Base-by-base conservation (phyloP, 768 basidiomycete genomes). In the Trametes villosa region DNA sequence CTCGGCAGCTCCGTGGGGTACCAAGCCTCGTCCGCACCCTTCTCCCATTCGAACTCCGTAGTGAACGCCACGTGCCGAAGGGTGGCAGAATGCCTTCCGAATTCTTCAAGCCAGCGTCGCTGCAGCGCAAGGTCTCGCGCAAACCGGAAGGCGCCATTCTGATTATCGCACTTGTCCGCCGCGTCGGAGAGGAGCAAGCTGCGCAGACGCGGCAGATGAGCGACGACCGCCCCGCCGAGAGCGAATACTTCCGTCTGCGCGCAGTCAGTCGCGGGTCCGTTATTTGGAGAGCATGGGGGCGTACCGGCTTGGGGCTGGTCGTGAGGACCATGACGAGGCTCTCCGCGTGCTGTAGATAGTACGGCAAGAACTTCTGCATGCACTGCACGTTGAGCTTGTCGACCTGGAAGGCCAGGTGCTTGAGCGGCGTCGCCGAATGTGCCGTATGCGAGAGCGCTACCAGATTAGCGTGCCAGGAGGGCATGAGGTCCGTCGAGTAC, bases 21-120 rank as follows among this genome's bases (percentile, higher is more conserved):
- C 52, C 52, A 53, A 5, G 24, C 29, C 27, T 45, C 54, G 29
- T 56, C 54, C 6, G n/a, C 31, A 22, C 24, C 22, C 54, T 56
- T 56, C 45, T 47, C 54, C 54, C 54, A 56, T 45, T 56, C 54
- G 54, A 47, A 56, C 45, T 56, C 54, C 3, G 54, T 56, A 44
- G 54, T 56, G 33, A 56, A 56, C 20, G 54, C 44, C 17, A 56
- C 54, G 9, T 18, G 44, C 5, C 44, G 30, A 13, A 56, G 44
- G 15, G 22, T 15, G 15, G 33, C 9, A 11, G 54, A 33, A 12
- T 29, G 44, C 34, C 31, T 13, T 3, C 31, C 54, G n/a, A 44
- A 56, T 45, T 26, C 31, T 2, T 31, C 31, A 5, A 56, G 26
- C 31, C 22, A 26, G 12, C 11, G 22, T 12, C 44, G 54, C 31